Base-by-base conservation (phyloP, 2,329 filamentous ascomycete species). In the Claviceps africana region DNA sequence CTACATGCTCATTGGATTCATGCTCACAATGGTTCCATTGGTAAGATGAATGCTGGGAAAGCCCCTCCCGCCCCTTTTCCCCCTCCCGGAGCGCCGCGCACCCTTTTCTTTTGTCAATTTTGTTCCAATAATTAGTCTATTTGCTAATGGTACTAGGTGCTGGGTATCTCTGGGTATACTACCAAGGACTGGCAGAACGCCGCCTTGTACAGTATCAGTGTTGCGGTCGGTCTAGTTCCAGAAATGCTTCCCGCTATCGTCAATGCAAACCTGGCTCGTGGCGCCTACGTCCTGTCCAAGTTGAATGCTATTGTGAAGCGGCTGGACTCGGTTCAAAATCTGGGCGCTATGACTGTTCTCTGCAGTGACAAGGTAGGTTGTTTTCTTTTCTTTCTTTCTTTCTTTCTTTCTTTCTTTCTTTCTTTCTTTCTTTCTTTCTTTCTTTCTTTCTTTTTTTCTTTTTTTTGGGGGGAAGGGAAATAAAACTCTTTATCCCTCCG, bases 291-390 rank as follows among this genome's bases (percentile, higher is more conserved):
- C 1, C 40, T 64, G 1, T 63, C 61, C 45, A 61, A 60, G 54
- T 66, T 67, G 59, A 65, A 66, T 58, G 62, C 65, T 37, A 61
- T 72, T 50, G 64, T 65, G 47, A 61, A 61, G 54, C 58, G 70
- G 53, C 62, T 62, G 33, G 59, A 64, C 53, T 61, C 60, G 10
- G 60, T 64, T 10, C 61, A 64, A 51, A 62, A 63, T 37, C 50
- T 64, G 1, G 62, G 61, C 13, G 61, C 62, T 30, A 64, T 64
- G 60, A 58, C 60, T 5, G 54, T 64, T 10, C 55, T 64, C 1
- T 64, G 61, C 52, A 63, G 62, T 47, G 61, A 64, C 45, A 64
- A 64, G 59, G 59, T 59, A 55, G 28, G 39, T n/a, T 10, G 1
- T 21, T 33, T 2, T 13, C 44, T 21, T 17, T 25, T 25, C 10